Conservation (phyloP, 768 basidiomycete genomes). For the Boletus reticulatus region DNA sequence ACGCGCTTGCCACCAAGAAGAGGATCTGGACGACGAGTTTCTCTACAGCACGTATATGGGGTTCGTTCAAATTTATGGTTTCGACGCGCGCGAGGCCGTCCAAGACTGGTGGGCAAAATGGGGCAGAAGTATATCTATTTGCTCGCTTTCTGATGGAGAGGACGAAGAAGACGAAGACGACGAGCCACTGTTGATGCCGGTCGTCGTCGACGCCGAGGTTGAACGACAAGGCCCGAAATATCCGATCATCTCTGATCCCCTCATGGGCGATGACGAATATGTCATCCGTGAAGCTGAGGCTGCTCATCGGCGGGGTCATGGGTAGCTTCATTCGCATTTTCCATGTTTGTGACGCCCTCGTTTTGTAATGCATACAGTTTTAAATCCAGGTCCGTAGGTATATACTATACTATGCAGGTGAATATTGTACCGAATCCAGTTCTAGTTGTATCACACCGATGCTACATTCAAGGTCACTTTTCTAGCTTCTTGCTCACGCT, state of each 20-base stretch:
- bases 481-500: constrained; percentile 21
- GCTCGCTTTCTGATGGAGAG: neutral
- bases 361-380: no score
- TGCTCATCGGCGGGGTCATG: neutral
- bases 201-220: constrained; percentile 13
- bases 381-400: neutral
- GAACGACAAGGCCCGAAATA: constrained; percentile 4
- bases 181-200: neutral
- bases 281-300: constrained; percentile 10
- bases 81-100: constrained; percentile 51
- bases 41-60: constrained; percentile 47
- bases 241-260: constrained; percentile 10
- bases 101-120: constrained; percentile 64
- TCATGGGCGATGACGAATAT: constrained; percentile 12
- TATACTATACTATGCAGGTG: neutral
- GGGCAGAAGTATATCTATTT: constrained; percentile 30
- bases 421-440: neutral
- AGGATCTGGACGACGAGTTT: constrained; percentile 37
- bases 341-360: neutral
- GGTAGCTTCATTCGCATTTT: neutral
- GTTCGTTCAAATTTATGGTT: constrained; percentile 46
- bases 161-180: neutral
- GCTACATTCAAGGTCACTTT: constrained; percentile 9
- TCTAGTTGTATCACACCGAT: neutral
- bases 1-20: constrained; percentile 36